Evolutionary conservation across 208 protist genomes (phyloP), one percentile per base, ranked within the genome.

Genomic region (Leishmania guyanensis): DNA sequence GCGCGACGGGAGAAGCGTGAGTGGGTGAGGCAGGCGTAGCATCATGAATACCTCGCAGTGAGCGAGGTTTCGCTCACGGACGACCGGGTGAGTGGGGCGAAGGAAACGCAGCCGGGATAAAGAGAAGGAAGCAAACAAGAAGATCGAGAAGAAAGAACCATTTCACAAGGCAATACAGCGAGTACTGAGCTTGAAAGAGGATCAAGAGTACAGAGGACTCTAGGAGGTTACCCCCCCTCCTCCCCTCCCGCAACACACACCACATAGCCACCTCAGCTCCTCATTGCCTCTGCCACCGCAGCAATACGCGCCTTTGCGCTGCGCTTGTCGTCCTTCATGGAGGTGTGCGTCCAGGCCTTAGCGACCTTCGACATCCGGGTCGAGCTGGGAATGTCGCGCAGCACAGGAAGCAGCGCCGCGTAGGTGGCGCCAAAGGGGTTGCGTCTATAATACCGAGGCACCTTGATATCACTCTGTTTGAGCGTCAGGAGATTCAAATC

Each of bases 401-500:
- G n/a, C 74, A 68, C 43, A 20, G 72, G 74, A 29, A 76, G 51
- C 71, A 90, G 74, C 14, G 75, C 84, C 14, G 70, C 72, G 77
- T 90, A 90, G 39, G 86, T 86, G n/a, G 86, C 86, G 5, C 60
- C 60, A 58, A 90, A 90, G 1, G 86, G 86, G 66, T 81, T 83
- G 43, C 53, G 20, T 33, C 72, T n/a, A 74, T 90, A 90, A 78
- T 84, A 74, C 26, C 2, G 33, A 20, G 86, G 86, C 29, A 87
- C 84, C 46, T 80, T 88, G 70, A 90, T 78, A 16, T 85, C 73
- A 22, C 69, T 84, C 60, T 66, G 8, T 29, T 50, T 74, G 48
- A 78, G 26, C 17, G 75, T 62, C 12, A 26, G n/a, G 26, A 39
- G 10, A 20, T 39, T 48, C 29, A 43, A 17, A 5, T 6, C 33